Evolutionary conservation across 176 grass and related monocot genomes (phyloP), one percentile per base, ranked within the genome.

Genomic region (Aegilops speltoides): DNA sequence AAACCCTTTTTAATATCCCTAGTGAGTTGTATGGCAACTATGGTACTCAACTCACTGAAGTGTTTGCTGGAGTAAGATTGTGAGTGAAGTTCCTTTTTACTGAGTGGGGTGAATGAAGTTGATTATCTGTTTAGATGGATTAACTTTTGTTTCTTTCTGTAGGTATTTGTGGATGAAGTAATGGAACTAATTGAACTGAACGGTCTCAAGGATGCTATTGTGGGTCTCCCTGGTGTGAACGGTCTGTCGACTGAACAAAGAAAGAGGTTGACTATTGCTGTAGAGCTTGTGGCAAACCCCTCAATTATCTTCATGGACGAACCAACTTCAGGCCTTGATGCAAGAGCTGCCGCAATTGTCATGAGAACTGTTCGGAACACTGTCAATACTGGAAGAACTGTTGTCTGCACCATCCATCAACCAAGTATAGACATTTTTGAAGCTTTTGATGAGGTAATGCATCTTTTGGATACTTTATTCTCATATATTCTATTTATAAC

Each of bases 361-460:
- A 95, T 95, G 94, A 90, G 94, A 91, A 91, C 91, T 66, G 91
- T 93, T 33, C 89, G 87, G 48, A 95, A 95, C 87, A 91, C 91
- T 79, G 91, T 93, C 28, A 86, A 93, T 78, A 96, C 94, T 57
- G 91, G 91, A 86, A 89, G 89, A 96, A 96, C 94, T 16, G 87
- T 93, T 69, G 87, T 96, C 28, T 96, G 94, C 43, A 96, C 91
- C 62, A 93, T 96, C 82, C 94, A 96, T 81, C 94, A 96, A 86
- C 94, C 91, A 80, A 96, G 94, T 82, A 96, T 96, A 41, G 89
- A 96, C 80, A 96, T 96, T 77, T 96, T 96, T 68, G 94, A 96
- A 87, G 71, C 94, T 77, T 96, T 96, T 69, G 94, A 93, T n/a
- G 94, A 96, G 94, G 91, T 91, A 85, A 52, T 72, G 34, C 70